Evolutionary conservation across 1,284 basidiomycete genomes (phyloP).

Genomic region (Thecaphora frezii): DNA sequence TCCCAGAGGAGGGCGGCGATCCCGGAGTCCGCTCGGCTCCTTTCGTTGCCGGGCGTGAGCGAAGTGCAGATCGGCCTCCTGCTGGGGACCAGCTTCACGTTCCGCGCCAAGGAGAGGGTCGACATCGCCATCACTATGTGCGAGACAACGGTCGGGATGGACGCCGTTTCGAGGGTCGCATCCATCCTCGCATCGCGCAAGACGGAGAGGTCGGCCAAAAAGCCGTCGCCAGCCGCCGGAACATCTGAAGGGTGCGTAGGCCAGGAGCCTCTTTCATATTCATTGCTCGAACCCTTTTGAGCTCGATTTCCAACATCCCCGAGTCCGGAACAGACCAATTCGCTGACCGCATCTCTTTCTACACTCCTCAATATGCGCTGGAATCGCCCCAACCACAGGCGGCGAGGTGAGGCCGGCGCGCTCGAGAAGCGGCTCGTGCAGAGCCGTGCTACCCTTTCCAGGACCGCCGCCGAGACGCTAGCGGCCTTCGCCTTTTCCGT

Average conservation of each 20-base stretch:
- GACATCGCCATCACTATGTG: constrained; percentile 26
- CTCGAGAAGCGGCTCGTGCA: constrained; percentile 29
- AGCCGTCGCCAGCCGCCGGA: constrained; percentile 8
- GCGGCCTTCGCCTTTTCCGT: constrained; percentile 1
- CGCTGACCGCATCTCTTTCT: no score
- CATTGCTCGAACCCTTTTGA: no score
- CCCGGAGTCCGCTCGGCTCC: constrained; percentile 23
- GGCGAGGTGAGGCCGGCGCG: constrained; percentile 7
- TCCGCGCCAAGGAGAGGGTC: constrained; percentile 29
- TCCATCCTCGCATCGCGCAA: constrained; percentile 30
- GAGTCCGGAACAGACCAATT: no score
- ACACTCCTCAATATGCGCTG: no score
- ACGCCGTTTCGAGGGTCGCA: constrained; percentile 27
- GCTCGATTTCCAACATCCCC: no score
- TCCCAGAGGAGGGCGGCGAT: background rate
- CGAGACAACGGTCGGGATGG: constrained; percentile 30
- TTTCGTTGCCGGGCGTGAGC: constrained; percentile 26
- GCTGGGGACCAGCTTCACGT: constrained; percentile 24
- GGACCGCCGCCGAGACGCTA: background rate
- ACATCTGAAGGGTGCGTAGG: constrained; percentile 4
- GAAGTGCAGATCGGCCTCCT: constrained; percentile 31
- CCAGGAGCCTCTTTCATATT: background rate
- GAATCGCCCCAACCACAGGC: background rate
- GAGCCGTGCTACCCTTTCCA: constrained; percentile 3
- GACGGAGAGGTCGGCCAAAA: constrained; percentile 14